phyloP scores from a whole-genome alignment of 768 basidiomycete genomes.

The Porpolomopsis calyptriformis region DNA sequence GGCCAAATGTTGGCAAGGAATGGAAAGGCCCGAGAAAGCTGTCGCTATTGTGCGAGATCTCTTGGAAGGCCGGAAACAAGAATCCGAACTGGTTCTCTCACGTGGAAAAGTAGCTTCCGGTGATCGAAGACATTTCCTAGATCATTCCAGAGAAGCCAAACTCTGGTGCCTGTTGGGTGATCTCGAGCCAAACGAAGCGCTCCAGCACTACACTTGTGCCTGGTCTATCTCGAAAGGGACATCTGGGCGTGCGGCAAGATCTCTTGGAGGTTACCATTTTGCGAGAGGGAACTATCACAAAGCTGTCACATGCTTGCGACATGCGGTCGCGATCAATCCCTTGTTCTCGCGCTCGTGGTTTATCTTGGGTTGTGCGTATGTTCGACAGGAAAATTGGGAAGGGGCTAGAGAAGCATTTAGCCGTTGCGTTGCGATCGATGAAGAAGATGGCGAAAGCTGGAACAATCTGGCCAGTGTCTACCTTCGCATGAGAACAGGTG shows the following conservation, averaged over 20 bases:
- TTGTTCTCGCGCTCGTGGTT: conserved; percentile 87
- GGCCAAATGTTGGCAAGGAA: conserved; percentile 72
- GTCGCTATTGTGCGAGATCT: conserved; percentile 76
- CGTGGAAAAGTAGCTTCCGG: conserved; percentile 44
- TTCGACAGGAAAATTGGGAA: conserved; percentile 76
- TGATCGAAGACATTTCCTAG: conserved; percentile 35
- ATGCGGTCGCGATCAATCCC: conserved; percentile 82
- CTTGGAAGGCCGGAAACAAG: conserved; percentile 73
- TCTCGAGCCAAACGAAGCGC: conserved; percentile 62
- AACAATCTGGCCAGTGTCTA: conserved; percentile 94
- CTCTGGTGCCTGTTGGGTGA: conserved; percentile 94
- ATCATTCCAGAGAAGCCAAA: conserved; percentile 73
- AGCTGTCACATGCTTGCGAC: conserved; percentile 56
- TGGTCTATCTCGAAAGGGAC: conserved; percentile 75
- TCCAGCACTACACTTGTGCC: conserved; percentile 68
- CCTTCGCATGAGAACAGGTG: conserved; percentile 58
- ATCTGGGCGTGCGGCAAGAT: conserved; percentile 86
- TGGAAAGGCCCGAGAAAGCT: conserved; percentile 73
- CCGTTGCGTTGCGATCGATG: conserved; percentile 82
- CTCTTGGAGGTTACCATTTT: conserved; percentile 79
- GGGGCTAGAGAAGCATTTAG: conserved; percentile 75
- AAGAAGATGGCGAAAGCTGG: conserved; percentile 98
- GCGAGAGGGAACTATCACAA: conserved; percentile 49
- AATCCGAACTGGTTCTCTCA: conserved; percentile 61
- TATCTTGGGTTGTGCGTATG: conserved; percentile 83